phyloP scores from a whole-genome alignment of 495 filamentous ascomycete species.

The Penicillium antarcticum region DNA sequence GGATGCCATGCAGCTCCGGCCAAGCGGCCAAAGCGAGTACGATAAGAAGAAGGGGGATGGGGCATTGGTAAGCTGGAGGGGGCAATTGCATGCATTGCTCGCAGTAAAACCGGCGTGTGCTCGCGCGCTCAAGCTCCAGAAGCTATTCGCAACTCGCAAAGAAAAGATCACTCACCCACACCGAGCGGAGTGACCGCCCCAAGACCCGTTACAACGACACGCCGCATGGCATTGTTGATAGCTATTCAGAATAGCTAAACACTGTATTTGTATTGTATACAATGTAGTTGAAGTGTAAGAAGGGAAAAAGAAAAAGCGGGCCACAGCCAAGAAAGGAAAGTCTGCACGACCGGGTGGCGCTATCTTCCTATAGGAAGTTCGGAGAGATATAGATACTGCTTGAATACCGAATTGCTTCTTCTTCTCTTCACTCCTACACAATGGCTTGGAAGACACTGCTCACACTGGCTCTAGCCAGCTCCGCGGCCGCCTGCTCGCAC shows the following conservation, averaged over 20 bases:
- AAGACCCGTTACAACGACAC: constrained; percentile 92
- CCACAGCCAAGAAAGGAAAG: constrained; percentile 41
- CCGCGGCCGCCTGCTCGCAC: constrained; percentile 35
- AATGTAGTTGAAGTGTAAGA: constrained; percentile 6
- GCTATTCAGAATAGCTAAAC: not conserved
- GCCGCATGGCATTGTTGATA: constrained; percentile 64
- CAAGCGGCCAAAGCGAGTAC: not conserved
- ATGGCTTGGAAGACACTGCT: constrained; percentile 27
- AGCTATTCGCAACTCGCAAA: not conserved
- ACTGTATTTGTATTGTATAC: not conserved
- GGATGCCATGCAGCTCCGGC: constrained; percentile 1
- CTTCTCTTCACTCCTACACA: constrained; percentile 14
- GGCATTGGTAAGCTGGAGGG: too few species aligned
- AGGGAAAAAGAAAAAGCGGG: constrained; percentile 11
- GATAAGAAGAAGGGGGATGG: not conserved
- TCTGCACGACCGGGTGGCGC: constrained; percentile 37
- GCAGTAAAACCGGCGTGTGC: too few species aligned
- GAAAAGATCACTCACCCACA: constrained; percentile 52
- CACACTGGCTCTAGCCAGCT: constrained; percentile 36
- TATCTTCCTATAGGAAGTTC: constrained; percentile 17
- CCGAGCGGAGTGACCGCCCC: constrained; percentile 90
- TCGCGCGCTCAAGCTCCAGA: not conserved
- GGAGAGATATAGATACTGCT: constrained; percentile 2
- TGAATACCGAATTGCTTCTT: constrained; percentile 14
- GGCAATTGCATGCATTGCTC: too few species aligned